Evolutionary conservation across 768 basidiomycete genomes (phyloP).

Genomic region (Termitomyces sp.): DNA sequence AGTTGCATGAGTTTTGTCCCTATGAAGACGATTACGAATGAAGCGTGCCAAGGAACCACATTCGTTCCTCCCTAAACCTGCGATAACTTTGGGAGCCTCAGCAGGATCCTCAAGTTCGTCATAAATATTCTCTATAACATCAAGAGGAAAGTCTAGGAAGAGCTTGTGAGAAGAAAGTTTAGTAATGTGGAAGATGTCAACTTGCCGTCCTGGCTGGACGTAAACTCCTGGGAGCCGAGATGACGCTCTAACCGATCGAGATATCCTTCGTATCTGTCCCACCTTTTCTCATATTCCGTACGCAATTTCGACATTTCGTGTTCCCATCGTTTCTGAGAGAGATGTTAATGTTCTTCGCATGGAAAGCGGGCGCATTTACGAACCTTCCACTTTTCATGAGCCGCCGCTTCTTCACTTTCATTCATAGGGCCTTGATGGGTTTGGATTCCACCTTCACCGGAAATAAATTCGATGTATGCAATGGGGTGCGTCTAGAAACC

Average conservation of each 20-base stretch:
- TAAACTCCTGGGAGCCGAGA: slow-evolving; percentile 46
- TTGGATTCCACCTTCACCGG: slow-evolving; percentile 48
- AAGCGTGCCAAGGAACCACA: slow-evolving; percentile 65
- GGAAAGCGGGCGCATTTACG: slow-evolving; percentile 2
- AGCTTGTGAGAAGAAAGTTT: slow-evolving; percentile 7
- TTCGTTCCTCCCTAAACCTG: slow-evolving; percentile 38
- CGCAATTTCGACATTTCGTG: slow-evolving; percentile 57
- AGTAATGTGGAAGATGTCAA: slow-evolving; percentile 3
- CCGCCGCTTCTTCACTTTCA: slow-evolving; percentile 63
- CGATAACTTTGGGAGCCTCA: slow-evolving; percentile 42
- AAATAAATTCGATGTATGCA: slow-evolving; percentile 73
- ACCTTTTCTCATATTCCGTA: slow-evolving; percentile 54
- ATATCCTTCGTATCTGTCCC: slow-evolving; percentile 53
- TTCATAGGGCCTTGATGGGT: slow-evolving; percentile 60
- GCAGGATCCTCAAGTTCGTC: slow-evolving; percentile 63
- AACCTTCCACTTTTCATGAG: slow-evolving; percentile 73
- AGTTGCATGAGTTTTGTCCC: slow-evolving; percentile 47
- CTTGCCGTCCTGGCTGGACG: slow-evolving; percentile 40
- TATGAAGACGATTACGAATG: slow-evolving; percentile 45
- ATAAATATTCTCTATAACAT: slow-evolving; percentile 54
- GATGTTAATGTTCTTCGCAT: not conserved
- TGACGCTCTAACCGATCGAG: slow-evolving; percentile 63
- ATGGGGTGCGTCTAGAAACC: slow-evolving; percentile 60
- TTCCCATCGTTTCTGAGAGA: slow-evolving; percentile 55
- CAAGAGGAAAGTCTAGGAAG: slow-evolving; percentile 38